phyloP scores from a whole-genome alignment of 2,329 filamentous ascomycete genomes.

The Pezicula rhizophila region DNA sequence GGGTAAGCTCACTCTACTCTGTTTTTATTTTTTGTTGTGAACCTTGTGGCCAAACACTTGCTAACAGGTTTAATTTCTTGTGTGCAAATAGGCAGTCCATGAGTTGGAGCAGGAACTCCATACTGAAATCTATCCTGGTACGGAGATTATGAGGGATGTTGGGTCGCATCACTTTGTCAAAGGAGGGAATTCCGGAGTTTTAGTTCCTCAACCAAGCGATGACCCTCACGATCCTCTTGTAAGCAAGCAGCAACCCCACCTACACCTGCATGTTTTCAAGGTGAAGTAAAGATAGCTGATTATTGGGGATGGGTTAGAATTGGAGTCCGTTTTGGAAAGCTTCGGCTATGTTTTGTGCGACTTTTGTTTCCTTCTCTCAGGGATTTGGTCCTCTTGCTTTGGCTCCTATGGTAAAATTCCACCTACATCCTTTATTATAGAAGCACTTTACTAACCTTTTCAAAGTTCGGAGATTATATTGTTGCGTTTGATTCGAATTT shows the following conservation, averaged over 20 bases:
- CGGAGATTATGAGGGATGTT: conserved; percentile 43
- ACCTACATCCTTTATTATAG: not conserved
- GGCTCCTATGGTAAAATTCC: conserved; percentile 15
- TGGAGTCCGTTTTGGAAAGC: conserved; percentile 43
- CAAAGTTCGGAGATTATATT: conserved; percentile 48
- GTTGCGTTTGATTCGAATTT: conserved; percentile 47
- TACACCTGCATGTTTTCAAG: not conserved
- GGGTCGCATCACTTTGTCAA: conserved; percentile 60
- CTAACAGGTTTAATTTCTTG: not conserved
- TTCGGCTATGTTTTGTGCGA: conserved; percentile 26
- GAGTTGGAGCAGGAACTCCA: conserved; percentile 24
- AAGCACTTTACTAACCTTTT: not conserved
- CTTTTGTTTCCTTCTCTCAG: conserved; percentile 35
- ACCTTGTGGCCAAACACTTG: no score
- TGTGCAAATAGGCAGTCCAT: conserved; percentile 12
- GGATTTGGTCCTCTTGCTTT: conserved; percentile 36
- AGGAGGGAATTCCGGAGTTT: conserved; percentile 34
- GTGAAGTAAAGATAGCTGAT: not conserved
- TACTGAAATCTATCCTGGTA: conserved; percentile 26
- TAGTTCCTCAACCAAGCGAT: conserved; percentile 41
- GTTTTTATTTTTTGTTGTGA: not conserved
- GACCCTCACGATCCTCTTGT: conserved; percentile 42
- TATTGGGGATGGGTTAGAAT: conserved; percentile 20
- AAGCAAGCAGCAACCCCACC: not conserved
- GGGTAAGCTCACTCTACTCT: conserved; percentile 3